These are phyloP conservation scores for Knufia fluminis DNA, from an alignment of 2,329 filamentous ascomycete genomes.

Conservation along the genomic window DNA sequence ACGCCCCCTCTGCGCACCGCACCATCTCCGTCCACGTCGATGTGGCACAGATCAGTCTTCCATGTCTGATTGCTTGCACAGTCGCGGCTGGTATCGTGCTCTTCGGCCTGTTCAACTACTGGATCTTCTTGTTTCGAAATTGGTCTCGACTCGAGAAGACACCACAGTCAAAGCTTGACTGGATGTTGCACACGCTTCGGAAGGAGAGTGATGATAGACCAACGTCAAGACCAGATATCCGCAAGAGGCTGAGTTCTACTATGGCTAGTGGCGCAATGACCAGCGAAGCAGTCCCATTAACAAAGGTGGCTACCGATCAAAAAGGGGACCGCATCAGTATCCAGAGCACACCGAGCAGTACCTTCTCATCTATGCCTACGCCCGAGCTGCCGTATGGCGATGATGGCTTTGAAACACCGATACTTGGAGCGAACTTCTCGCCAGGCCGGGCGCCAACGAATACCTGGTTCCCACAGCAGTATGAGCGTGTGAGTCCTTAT, in stretches of 20 bases:
- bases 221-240: not conserved
- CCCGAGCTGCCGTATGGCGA: not conserved
- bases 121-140: not conserved
- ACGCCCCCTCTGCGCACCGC: not conserved
- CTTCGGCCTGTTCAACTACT: not conserved
- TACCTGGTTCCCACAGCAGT: not conserved
- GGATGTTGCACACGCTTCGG: not conserved
- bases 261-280: not conserved
- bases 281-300: not conserved
- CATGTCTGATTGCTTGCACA: not conserved
- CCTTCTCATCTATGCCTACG: not conserved
- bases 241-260: not conserved
- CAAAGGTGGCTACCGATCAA: not conserved
- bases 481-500: not conserved
- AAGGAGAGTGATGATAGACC: not conserved
- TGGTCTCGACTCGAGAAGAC: not conserved
- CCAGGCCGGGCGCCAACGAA: not conserved
- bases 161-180: constrained; percentile 1
- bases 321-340: not conserved
- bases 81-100: not conserved
- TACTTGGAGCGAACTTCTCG: too few species aligned
- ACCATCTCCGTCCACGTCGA: not conserved
- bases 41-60: not conserved
- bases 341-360: not conserved
- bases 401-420: not conserved